phyloP scores from a whole-genome alignment of 768 basidiomycete species.

The Hemileccinum rubropunctum region DNA sequence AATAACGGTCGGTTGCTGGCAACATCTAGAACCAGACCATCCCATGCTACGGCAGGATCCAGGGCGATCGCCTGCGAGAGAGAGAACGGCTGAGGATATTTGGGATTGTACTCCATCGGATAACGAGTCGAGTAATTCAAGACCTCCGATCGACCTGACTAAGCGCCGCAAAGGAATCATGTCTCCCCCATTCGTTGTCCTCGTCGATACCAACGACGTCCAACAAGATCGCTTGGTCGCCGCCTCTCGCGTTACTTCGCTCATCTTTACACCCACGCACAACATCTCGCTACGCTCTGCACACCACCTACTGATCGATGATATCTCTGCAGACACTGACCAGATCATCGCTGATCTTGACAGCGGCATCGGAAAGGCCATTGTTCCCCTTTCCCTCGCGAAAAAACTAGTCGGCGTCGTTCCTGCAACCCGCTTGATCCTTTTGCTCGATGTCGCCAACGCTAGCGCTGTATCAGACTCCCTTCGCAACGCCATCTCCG shows the following conservation, averaged over 20 bases:
- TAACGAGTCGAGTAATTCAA: not conserved
- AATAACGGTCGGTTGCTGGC: not conserved
- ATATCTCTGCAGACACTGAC: constrained; percentile 46
- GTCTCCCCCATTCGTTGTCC: constrained; percentile 50
- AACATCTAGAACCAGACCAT: constrained; percentile 46
- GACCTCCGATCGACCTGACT: constrained; percentile 13
- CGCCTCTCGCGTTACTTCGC: constrained; percentile 73
- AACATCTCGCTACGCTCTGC: constrained; percentile 29
- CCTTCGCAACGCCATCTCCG: constrained; percentile 69
- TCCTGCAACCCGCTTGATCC: constrained; percentile 67
- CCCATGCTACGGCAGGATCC: constrained; percentile 64
- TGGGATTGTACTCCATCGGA: constrained; percentile 68
- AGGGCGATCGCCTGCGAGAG: constrained; percentile 59
- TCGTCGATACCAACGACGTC: constrained; percentile 46
- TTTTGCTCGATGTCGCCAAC: constrained; percentile 73
- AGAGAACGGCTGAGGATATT: constrained; percentile 74
- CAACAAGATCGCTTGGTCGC: constrained; percentile 51
- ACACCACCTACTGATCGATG: constrained; percentile 58
- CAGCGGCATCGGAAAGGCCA: constrained; percentile 74
- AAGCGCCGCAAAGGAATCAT: constrained; percentile 19
- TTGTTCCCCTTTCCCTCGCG: constrained; percentile 65
- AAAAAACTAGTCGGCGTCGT: constrained; percentile 66
- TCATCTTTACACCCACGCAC: constrained; percentile 50
- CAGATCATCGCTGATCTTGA: constrained; percentile 68
- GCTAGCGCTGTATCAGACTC: constrained; percentile 75